These are phyloP conservation scores for Bipolaris zeicola DNA, from an alignment of 2,329 filamentous ascomycete genomes.

Conservation along the genomic window DNA sequence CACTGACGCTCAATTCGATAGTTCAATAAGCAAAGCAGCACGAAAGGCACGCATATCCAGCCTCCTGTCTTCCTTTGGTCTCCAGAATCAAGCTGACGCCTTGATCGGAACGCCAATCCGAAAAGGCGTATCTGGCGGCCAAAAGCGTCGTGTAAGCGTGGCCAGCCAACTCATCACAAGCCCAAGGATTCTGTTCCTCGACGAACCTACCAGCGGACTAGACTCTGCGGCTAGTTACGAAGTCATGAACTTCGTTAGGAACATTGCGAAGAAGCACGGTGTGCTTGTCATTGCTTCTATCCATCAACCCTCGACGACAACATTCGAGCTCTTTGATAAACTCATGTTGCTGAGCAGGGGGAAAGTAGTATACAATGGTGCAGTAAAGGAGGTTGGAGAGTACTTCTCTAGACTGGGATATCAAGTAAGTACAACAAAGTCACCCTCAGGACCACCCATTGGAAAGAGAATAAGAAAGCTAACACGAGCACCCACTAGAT, in stretches of 20 bases:
- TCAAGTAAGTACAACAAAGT: slow-evolving; percentile 13
- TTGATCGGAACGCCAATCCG: slow-evolving; percentile 81
- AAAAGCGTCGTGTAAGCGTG: slow-evolving; percentile 80
- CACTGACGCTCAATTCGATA: slow-evolving; percentile 31
- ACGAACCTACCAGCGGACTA: slow-evolving; percentile 83
- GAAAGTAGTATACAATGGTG: slow-evolving; percentile 74
- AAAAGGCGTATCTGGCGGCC: slow-evolving; percentile 83
- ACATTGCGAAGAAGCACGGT: slow-evolving; percentile 69
- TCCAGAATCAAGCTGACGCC: slow-evolving; percentile 70
- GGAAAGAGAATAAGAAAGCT: not conserved
- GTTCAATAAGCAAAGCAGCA: slow-evolving; percentile 61
- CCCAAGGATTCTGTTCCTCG: slow-evolving; percentile 80
- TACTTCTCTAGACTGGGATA: slow-evolving; percentile 69
- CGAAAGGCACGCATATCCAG: slow-evolving; percentile 67
- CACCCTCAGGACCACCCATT: not conserved
- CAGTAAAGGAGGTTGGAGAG: slow-evolving; percentile 60
- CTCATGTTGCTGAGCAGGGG: slow-evolving; percentile 74
- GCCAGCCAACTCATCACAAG: slow-evolving; percentile 81
- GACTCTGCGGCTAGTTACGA: slow-evolving; percentile 79
- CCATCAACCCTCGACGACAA: slow-evolving; percentile 81
- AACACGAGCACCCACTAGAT: slow-evolving; percentile 49
- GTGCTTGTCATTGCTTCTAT: slow-evolving; percentile 81
- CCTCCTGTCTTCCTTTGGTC: slow-evolving; percentile 74
- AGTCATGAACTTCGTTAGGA: slow-evolving; percentile 74
- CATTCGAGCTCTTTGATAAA: slow-evolving; percentile 81